phyloP scores from a whole-genome alignment of 345 rosid genomes.

The Pistacia atlantica region DNA sequence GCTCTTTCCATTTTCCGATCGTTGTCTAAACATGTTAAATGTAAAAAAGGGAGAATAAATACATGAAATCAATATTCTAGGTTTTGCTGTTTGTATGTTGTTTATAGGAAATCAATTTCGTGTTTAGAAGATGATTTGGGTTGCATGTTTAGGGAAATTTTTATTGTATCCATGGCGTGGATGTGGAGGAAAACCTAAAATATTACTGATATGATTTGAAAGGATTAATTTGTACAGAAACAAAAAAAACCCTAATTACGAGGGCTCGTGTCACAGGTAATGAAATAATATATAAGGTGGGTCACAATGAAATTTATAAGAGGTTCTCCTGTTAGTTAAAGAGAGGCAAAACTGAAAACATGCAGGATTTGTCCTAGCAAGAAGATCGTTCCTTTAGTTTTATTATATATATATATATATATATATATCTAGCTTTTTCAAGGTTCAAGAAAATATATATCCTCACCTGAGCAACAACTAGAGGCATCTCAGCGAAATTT shows the following conservation, averaged over 20 bases:
- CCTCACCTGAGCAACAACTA: constrained; percentile 65
- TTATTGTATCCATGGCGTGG: not conserved
- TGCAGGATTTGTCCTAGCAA: not conserved
- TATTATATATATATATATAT: not conserved
- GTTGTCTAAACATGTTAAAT: not conserved
- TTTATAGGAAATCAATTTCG: not conserved
- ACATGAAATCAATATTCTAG: not conserved
- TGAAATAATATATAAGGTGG: not conserved
- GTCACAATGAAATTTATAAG: not conserved
- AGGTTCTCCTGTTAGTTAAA: not conserved
- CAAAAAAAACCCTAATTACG: constrained; percentile 15
- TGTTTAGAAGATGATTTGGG: not conserved
- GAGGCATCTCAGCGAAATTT: constrained; percentile 55
- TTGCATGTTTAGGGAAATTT: not conserved
- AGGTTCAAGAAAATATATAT: constrained; percentile 7
- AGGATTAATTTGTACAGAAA: not conserved
- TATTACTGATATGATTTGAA: not conserved
- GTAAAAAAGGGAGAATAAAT: not conserved
- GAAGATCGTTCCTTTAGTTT: not conserved
- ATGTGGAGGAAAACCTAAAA: not conserved
- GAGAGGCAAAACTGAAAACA: not conserved
- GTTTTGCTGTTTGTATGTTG: not conserved
- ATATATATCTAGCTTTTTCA: not conserved
- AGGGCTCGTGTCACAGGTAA: not conserved
- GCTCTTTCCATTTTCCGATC: not conserved